Base-by-base conservation (phyloP, 345 rosid species). In the Durio zibethinus region DNA sequence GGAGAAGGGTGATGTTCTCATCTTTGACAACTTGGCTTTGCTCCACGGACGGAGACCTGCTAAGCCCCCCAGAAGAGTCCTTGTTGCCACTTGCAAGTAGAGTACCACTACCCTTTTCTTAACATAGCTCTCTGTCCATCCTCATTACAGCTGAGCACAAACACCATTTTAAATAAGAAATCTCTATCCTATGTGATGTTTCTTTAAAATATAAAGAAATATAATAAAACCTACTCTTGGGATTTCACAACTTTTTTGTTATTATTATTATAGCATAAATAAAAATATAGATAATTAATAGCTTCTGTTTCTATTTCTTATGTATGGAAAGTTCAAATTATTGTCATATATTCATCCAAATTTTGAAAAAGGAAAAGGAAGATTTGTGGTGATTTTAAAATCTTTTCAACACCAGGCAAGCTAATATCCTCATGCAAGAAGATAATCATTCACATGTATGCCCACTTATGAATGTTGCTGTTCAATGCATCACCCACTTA, bases 11-110 rank as follows among this genome's bases (percentile, higher is more conserved):
- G 90, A 91, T 64, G 89, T 91, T 27, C 88, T 87, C 72, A 83
- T 91, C 85, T 74, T 89, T 4, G 95, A 91, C 76, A 91, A 88
- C 83, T 31, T 73, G 78, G 91, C 93, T 77, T n/a, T 83, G 70
- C 90, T 89, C 80, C 93, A 89, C 80, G 95, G 93, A 43, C 83
- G 95, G 47, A 83, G 93, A 83, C 91, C 91, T 73, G 83, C 90
- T 71, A 33, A 82, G 74, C 84, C 93, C 27, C 93, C 93, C 0
- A 85, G 95, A 68, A 84, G 78, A 78, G 93, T 91, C 29, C 82
- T 88, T 2, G 95, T 85, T 42, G 83, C 91, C 47, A 86, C 87
- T 7, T 89, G 90, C 90, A 89, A 89, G 85, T 89, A 88, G 80
- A 21, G 53, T 25, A 2, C 38, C 73, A 21, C 45, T 25, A 2